phyloP scores from a whole-genome alignment of 2,329 filamentous ascomycete genomes.

The Cytospora schulzeri region DNA sequence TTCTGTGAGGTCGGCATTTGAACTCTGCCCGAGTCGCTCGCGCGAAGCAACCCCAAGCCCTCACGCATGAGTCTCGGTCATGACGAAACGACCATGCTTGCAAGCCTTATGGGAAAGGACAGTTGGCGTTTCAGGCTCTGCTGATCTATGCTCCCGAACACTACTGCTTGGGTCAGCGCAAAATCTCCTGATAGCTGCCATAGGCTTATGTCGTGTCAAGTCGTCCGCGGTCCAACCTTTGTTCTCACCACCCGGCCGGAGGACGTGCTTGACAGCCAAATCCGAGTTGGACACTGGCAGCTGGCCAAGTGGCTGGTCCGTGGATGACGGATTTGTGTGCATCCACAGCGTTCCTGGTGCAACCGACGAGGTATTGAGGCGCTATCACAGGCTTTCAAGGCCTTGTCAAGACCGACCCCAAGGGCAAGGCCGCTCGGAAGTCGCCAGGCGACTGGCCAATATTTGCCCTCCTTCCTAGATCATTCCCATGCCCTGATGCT shows the following conservation, averaged over 20 bases:
- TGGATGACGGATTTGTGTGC: neutral
- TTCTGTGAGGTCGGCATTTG: slow-evolving; percentile 9
- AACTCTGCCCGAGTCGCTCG: neutral
- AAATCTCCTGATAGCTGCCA: no score
- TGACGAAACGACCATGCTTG: slow-evolving; percentile 23
- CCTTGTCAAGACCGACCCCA: neutral
- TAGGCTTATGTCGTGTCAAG: neutral
- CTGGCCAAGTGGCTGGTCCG: neutral
- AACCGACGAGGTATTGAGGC: neutral
- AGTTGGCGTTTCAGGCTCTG: slow-evolving; percentile 19
- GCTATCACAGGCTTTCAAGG: neutral
- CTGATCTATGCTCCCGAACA: slow-evolving; percentile 1
- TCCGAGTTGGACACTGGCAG: neutral
- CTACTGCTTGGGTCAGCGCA: slow-evolving; percentile 17
- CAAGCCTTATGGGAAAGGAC: slow-evolving; percentile 9
- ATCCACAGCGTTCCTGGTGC: neutral
- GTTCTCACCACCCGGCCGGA: neutral
- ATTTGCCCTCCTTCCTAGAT: neutral
- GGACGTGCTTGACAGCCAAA: neutral
- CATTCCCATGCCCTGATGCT: neutral
- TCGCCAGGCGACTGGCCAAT: slow-evolving; percentile 7
- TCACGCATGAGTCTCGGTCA: neutral
- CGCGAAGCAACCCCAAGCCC: neutral
- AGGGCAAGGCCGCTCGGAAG: neutral
- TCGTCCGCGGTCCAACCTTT: neutral